phyloP scores from a whole-genome alignment of 2,329 filamentous ascomycete species.

The Penicillium sp. region DNA sequence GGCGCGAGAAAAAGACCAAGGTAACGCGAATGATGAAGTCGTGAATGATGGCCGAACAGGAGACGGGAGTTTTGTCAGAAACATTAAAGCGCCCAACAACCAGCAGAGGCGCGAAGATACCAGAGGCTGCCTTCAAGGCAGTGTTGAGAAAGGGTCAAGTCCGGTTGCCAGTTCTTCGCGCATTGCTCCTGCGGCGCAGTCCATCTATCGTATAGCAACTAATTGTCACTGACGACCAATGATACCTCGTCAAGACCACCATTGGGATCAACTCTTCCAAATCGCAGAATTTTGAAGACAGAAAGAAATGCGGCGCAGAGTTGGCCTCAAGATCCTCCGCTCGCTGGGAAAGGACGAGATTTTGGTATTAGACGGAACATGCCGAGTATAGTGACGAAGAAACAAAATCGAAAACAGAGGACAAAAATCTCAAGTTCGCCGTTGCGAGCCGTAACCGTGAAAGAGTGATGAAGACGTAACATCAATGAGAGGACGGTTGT shows the following conservation, averaged over 20 bases:
- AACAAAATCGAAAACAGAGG: constrained; percentile 22
- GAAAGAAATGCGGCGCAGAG: background rate
- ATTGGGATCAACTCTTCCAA: background rate
- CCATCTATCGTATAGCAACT: background rate
- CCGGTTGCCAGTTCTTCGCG: background rate
- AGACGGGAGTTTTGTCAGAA: constrained; percentile 2
- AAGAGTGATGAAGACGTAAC: constrained; percentile 37
- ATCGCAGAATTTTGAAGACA: background rate
- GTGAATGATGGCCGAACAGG: constrained; percentile 5
- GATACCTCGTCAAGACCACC: background rate
- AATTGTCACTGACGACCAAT: background rate
- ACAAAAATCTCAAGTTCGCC: constrained; percentile 37
- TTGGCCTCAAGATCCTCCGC: constrained; percentile 1
- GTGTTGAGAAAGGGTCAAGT: background rate
- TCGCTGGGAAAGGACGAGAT: constrained; percentile 14
- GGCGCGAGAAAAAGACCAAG: constrained; percentile 3
- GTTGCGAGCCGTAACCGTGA: constrained; percentile 44
- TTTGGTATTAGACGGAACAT: constrained; percentile 27
- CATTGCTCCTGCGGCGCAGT: background rate
- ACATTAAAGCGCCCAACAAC: constrained; percentile 10
- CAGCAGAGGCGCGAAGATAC: background rate
- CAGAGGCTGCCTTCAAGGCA: background rate
- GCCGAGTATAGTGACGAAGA: constrained; percentile 22
- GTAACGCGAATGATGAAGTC: constrained; percentile 7
- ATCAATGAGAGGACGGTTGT: constrained; percentile 33